Conservation (phyloP, 192 early-diverging fungal species). For the Coemansia sp. region DNA sequence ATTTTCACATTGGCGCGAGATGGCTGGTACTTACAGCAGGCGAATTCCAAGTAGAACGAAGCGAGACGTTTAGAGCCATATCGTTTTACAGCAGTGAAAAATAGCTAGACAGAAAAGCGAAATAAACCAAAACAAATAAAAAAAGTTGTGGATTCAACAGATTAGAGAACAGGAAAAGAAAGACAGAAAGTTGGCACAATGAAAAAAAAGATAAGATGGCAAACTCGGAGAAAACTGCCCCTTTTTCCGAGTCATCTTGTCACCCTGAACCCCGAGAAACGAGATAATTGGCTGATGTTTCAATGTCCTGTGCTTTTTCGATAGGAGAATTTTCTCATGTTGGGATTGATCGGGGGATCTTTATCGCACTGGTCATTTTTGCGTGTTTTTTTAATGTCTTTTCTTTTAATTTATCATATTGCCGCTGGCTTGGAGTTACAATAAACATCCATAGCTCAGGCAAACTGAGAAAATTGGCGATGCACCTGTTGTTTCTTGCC, state of each 20-base stretch:
- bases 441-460: too few species aligned
- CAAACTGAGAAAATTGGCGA: too few species aligned
- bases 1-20: neutral
- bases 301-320: neutral
- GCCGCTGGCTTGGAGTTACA: too few species aligned
- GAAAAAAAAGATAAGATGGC: neutral
- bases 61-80: slow-evolving; percentile 14
- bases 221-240: slow-evolving; percentile 1
- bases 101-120: neutral
- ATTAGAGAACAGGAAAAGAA: neutral
- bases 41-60: slow-evolving; percentile 20
- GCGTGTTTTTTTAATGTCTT: too few species aligned
- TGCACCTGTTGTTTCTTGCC: too few species aligned
- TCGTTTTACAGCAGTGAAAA: slow-evolving; percentile 7
- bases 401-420: too few species aligned
- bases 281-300: neutral
- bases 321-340: too few species aligned
- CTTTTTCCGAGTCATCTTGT: neutral
- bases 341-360: too few species aligned
- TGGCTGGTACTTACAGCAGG: slow-evolving; percentile 33
- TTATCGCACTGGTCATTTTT: too few species aligned
- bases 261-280: neutral
- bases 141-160: slow-evolving; percentile 5
- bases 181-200: too few species aligned
- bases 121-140: neutral